Conservation (phyloP, 352 stramenopile genomes). For the Globisporangium emineosum region DNA sequence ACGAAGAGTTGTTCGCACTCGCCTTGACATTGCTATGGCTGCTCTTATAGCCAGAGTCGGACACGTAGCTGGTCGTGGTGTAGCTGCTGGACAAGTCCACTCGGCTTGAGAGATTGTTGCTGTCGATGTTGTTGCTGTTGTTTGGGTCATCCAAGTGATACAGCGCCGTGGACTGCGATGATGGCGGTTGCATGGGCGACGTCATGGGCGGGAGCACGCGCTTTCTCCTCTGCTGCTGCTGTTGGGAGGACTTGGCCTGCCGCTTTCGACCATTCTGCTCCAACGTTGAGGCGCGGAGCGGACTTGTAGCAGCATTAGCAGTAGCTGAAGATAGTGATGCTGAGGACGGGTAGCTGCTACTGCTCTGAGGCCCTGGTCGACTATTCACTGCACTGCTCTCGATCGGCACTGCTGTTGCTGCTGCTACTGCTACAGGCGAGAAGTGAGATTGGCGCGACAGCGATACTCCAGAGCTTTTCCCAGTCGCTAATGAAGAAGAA, state of each 20-base stretch:
- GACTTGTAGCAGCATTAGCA: not conserved
- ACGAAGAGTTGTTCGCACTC: not conserved
- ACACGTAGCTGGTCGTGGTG: slow-evolving; percentile 9
- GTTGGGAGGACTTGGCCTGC: not conserved
- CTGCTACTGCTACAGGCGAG: slow-evolving; percentile 9
- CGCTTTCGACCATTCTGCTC: not conserved
- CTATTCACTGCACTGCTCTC: not conserved
- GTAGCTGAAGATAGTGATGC: not conserved
- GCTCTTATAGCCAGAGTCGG: not conserved
- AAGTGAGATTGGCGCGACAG: not conserved
- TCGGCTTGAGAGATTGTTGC: not conserved
- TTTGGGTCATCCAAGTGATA: not conserved
- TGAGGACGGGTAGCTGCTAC: not conserved
- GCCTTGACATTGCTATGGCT: not conserved
- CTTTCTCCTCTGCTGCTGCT: not conserved
- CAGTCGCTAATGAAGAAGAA: not conserved
- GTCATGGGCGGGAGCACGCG: slow-evolving; percentile 17
- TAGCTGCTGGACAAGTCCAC: slow-evolving; percentile 14
- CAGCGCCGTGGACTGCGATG: not conserved
- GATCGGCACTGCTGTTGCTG: no score
- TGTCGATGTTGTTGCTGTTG: not conserved
- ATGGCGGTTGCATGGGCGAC: not conserved
- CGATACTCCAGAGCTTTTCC: not conserved
- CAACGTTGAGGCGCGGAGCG: not conserved
- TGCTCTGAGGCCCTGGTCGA: not conserved